Base-by-base conservation (phyloP, 1,139 yeast genomes). In the Kluyveromyces sp. region DNA sequence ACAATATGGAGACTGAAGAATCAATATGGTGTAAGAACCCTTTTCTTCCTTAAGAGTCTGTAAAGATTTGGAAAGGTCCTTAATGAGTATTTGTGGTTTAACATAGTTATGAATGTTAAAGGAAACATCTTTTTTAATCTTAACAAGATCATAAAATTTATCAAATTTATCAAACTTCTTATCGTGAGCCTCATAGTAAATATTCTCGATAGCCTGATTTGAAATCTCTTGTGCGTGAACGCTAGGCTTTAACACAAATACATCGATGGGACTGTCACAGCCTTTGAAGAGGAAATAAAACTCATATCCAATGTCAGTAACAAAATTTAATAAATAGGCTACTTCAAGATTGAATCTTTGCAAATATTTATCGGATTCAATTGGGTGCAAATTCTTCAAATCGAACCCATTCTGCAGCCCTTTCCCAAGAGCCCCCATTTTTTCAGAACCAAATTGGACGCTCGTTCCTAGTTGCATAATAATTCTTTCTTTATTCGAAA, bases 351-450 rank as follows among this genome's bases (percentile, higher is more conserved):
- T 66, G 48, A 81, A 77, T 36, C 74, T 66, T 46, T 70, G 69
- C 59, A 82, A 67, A 56, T 84, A 87, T 43, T 71, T 68, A 2
- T 69, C 72, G 26, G 74, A 65, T 25, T 74, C 75, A 4, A 74
- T 67, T 54, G 70, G 66, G 25, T 69, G 64, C 43, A 85, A 66
- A 61, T 84, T 82, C 47, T 76, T 77, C 49, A 77, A 62, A 25
- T 83, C 79, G 65, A 94, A 94, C 0, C 98, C 98, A 50, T 77
- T 75, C 55, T 87, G 89, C 51, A 94, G 69, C 28, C 97, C 96
- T 57, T 77, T 79, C 7, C 97, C 95, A n/a, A 92, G 70, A 1
- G 92, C 78, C 21, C 97, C 96, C 21, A 88, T 79, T 33, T 62
- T 61, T 46, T 74, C 71, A 0, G 85, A 74, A 51, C 79, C 86